Conservation (phyloP, 2,329 filamentous ascomycete species). For the Leptodontidium sp. region DNA sequence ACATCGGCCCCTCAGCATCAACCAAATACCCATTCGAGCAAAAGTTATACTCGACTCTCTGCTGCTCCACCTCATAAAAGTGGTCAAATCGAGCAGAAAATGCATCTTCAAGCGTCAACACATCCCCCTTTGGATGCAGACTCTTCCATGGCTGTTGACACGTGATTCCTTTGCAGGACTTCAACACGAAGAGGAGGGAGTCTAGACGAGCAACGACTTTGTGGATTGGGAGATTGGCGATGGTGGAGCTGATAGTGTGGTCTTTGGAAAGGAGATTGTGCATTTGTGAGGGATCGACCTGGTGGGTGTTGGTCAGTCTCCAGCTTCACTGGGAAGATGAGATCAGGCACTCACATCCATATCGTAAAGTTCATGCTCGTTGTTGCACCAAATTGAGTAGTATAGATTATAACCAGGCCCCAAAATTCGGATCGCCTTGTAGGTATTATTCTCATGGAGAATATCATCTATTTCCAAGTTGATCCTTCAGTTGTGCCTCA, state of each 20-base stretch:
- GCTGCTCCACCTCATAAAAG: conserved; percentile 56
- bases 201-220: conserved; percentile 61
- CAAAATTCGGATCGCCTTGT: conserved; percentile 55
- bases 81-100: conserved; percentile 55
- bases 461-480: conserved; percentile 1
- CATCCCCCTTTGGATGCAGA: conserved; percentile 61
- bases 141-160: conserved; percentile 64
- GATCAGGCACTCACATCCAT: conserved; percentile 50
- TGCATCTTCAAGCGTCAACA: conserved; percentile 59
- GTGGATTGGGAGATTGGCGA: conserved; percentile 44
- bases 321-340: too few relatives aligned
- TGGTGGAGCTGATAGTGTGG: not conserved
- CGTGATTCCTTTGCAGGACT: conserved; percentile 62
- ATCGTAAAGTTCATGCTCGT: conserved; percentile 71
- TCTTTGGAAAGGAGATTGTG: conserved; percentile 52
- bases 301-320: not conserved
- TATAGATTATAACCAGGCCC: conserved; percentile 62
- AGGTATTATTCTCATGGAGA: conserved; percentile 53
- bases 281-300: conserved; percentile 59
- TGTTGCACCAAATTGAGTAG: conserved; percentile 73
- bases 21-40: conserved; percentile 64
- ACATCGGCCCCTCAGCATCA: conserved; percentile 59
- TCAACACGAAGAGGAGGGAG: conserved; percentile 64
- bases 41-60: conserved; percentile 60
- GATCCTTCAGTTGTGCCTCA: not conserved